These are phyloP conservation scores for Daldinia bambusicola DNA, from an alignment of 495 filamentous ascomycete genomes.

Conservation along the genomic window DNA sequence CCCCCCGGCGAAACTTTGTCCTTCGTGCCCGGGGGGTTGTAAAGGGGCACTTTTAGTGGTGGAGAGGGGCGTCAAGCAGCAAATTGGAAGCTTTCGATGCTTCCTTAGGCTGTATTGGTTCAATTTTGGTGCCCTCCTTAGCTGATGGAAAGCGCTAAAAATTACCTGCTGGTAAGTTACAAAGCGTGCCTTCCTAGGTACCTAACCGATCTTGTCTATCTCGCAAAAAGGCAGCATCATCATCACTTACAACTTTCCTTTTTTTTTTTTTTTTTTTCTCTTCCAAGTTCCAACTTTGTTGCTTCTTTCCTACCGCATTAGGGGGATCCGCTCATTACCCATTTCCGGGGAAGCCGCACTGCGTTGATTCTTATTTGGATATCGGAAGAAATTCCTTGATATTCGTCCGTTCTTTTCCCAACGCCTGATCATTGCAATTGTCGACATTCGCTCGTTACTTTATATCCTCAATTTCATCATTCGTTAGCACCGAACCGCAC, in stretches of 20 bases:
- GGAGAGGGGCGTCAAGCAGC: not conserved
- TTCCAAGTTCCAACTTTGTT: constrained; percentile 37
- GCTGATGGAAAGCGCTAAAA: not conserved
- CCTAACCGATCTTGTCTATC: not conserved
- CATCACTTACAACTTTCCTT: constrained; percentile 11
- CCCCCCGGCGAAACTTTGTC: not conserved
- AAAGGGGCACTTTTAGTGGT: constrained; percentile 16
- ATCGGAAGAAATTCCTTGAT: constrained; percentile 33
- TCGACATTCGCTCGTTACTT: constrained; percentile 10
- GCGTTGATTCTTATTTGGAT: constrained; percentile 20
- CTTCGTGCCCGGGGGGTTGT: constrained; percentile 1
- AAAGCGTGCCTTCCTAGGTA: not conserved
- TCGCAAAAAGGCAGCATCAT: constrained; percentile 22
- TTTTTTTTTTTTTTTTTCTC: not conserved
- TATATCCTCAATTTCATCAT: constrained; percentile 5
- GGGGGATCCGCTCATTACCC: constrained; percentile 32
- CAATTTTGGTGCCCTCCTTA: too few species aligned
- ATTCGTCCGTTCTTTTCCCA: constrained; percentile 37
- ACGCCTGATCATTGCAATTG: not conserved
- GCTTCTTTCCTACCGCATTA: constrained; percentile 13
- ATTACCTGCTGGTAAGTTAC: not conserved
- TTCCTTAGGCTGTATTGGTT: not conserved
- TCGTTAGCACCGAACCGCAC: constrained; percentile 1
- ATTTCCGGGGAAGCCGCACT: constrained; percentile 25
- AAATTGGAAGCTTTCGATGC: not conserved